Evolutionary conservation across 352 stramenopile genomes (phyloP), one percentile per base, ranked within the genome.

Genomic region (Globisporangium carolinianum): DNA sequence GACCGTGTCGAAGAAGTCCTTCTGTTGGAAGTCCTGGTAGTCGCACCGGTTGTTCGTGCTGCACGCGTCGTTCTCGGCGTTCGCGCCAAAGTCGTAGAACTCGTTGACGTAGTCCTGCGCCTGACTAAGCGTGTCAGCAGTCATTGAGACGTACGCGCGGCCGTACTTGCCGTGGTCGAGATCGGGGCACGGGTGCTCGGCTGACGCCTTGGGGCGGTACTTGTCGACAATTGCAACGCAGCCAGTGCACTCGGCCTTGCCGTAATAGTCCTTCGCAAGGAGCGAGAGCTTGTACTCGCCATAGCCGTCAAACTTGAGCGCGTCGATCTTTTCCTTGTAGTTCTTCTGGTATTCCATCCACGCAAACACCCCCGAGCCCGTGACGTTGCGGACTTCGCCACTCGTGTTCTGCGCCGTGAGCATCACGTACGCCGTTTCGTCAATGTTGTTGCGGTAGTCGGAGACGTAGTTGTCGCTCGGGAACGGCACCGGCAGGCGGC

Each of bases 161-260:
- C 53, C 58, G 1, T 62, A 49, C 3, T 55, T 42, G 37, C 84
- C 79, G 38, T 63, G 76, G 55, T 83, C 77, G 17, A 56, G 66
- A 4, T 36, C 42, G 0, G 77, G 77, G n/a, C 80, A 88, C 35
- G 36, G 24, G 0, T 61, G 71, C 1, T 64, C 81, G 35, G 53
- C 57, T 24, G 18, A 24, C 18, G 18, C 18, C n/a, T 55, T 59
- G 3, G 80, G 80, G 37, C 77, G 77, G 58, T 70, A 71, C 1
- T 79, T 58, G 52, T 90, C 80, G 4, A 83, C 64, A 17, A 90
- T 72, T 0, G 72, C 63, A 6, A 90, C 55, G 47, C 80, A 90
- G 4, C 75, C 80, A 5, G 61, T 47, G 54, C 77, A 90, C 48
- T 58, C 69, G 3, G 76, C 64, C 2, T 67, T 54, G 0, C 43